Conservation (phyloP, 179 eudicot species). For the Pouteria campechiana region DNA sequence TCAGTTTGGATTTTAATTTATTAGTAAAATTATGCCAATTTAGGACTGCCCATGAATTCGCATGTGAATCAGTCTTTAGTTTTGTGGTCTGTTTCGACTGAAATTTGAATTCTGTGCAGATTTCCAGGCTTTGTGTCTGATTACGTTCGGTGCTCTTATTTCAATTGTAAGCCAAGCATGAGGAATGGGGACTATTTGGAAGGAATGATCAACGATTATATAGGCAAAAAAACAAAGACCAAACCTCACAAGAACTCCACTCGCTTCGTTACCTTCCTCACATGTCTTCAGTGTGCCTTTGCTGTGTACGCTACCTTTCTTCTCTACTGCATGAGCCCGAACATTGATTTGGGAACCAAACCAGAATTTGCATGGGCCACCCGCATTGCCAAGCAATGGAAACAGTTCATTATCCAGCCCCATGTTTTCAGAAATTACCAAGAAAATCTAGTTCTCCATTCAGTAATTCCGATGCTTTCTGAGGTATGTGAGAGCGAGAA, state of each 20-base stretch:
- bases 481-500: constrained; percentile 74
- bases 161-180: constrained; percentile 21
- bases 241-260: constrained; percentile 42
- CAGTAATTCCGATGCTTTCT: constrained; percentile 17
- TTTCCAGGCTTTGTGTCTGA: background rate
- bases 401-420: constrained; percentile 44
- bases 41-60: too few species aligned
- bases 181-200: constrained; percentile 69
- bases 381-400: constrained; percentile 62
- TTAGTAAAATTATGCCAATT: too few species aligned
- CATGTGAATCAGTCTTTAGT: too few species aligned
- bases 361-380: constrained; percentile 89
- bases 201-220: constrained; percentile 62
- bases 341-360: constrained; percentile 53
- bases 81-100: too few species aligned
- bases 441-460: constrained; percentile 21
- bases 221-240: constrained; percentile 31
- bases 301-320: constrained; percentile 84
- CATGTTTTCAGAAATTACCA: constrained; percentile 49
- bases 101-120: background rate
- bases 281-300: constrained; percentile 75
- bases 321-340: constrained; percentile 76
- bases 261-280: constrained; percentile 55
- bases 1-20: too few species aligned
- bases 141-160: constrained; percentile 14